Evolutionary conservation across 305 asterid species (phyloP).

Genomic region (Fraxinus velutina): DNA sequence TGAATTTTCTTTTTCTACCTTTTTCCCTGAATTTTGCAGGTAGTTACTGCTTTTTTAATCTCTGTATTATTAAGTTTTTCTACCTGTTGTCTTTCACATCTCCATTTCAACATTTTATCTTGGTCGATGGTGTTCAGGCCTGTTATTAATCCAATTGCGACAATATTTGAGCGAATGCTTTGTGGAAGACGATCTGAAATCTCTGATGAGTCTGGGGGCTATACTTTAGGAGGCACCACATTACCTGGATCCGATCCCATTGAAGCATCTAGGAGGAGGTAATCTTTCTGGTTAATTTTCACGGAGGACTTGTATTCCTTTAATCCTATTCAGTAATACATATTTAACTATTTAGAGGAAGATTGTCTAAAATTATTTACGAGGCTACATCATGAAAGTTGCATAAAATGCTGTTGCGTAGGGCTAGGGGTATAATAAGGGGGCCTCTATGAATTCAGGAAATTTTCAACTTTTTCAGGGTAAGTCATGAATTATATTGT

Average conservation of each 20-base stretch:
- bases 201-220: constrained; percentile 48
- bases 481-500: not conserved
- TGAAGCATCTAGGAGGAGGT: constrained; percentile 93
- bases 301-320: not conserved
- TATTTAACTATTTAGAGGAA: not conserved
- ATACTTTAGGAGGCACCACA: constrained; percentile 51
- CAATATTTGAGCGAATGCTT: constrained; percentile 58
- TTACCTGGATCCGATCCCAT: constrained; percentile 79
- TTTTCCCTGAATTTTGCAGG: constrained; percentile 82
- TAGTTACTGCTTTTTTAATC: constrained; percentile 16
- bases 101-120: constrained; percentile 23
- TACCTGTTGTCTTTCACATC: constrained; percentile 11
- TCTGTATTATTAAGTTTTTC: not conserved
- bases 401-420: not conserved
- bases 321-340: not conserved
- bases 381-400: not conserved
- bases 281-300: constrained; percentile 19
- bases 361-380: not conserved
- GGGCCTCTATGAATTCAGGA: not conserved
- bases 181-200: constrained; percentile 72
- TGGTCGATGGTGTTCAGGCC: constrained; percentile 46
- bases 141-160: constrained; percentile 69
- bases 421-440: not conserved
- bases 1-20: constrained; percentile 77
- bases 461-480: not conserved